Base-by-base conservation (phyloP, 2,329 filamentous ascomycete species). In the Penicillium palitans region DNA sequence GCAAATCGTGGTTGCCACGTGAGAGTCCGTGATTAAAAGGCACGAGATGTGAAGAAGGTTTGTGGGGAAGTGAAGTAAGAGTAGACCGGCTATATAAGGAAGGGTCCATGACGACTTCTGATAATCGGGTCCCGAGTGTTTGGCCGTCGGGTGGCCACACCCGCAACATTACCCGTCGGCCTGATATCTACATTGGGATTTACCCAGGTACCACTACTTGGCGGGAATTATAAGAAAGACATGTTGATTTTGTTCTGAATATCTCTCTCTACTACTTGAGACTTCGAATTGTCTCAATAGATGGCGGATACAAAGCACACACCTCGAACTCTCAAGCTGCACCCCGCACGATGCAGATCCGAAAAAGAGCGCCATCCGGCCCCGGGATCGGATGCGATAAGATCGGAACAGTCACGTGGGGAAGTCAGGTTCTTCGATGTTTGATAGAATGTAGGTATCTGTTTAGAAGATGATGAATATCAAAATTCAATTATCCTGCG, bases 101-200 rank as follows among this genome's bases (percentile, higher is more conserved):
- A 45, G 25, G 42, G 17, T 37, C 31, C 31, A 48, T 35, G 47
- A 52, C 46, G 41, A 33, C 46, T 21, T 21, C 19, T 57, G 29
- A 24, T 54, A 17, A 53, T 57, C 58, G 58, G 52, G 44, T 39
- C 54, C 62, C 62, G 64, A 65, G 51, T 21, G 50, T 39, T 37
- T 37, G 44, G 42, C 57, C 57, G 52, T 64, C 62, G 62, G 63
- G 58, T 64, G 58, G 41, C 33, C 19, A 41, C 41, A 33, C 48
- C 49, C 55, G 49, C 40, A 6, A 15, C 29, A 24, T 29, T 35
- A 42, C 9, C 46, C 44, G 39, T 50, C 56, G 51, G 51, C 45
- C 45, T 58, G 17, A 29, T 13, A 12, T 46, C 40, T 46, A 46
- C 33, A 24, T 46, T 33, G n/a, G 27, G 15, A 35, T 31, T 17